Evolutionary conservation across 768 basidiomycete genomes (phyloP), one percentile per base, ranked within the genome.

Genomic region (Auriculariales sp.): DNA sequence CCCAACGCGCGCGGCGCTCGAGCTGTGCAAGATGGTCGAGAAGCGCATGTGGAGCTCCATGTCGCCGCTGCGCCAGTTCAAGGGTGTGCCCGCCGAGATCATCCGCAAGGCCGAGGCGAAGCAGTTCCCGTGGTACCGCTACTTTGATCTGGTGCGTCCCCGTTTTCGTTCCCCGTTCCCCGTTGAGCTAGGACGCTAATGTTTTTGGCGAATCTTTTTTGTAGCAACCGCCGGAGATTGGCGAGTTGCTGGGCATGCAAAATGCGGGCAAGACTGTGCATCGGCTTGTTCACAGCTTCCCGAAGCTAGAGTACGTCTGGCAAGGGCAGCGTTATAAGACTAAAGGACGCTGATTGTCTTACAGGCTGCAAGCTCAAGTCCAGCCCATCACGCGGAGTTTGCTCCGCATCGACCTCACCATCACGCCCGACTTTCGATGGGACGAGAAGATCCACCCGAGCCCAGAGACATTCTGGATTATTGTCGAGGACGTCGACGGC

Each of bases 121-220:
- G 63, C 94, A 98, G 74, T 98, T 98, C 72, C 91, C 92, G 0
- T 95, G 92, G 91, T 87, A 95, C 60, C 83, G 93, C 24, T 98
- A 97, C 68, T 98, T 94, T 55, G 94, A 97, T 61, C 68, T 98
- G 54, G 73, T 75, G 55, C 57, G 67, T 57, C 24, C 33, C 29
- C 36, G 39, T 25, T 10, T 28, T 35, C 28, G 11, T 3, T 25
- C 19, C 28, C 28, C n/a, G n/a, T n/a, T n/a, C n/a, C n/a, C n/a
- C n/a, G n/a, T n/a, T n/a, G n/a, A n/a, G n/a, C n/a, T n/a, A n/a
- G n/a, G n/a, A n/a, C n/a, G n/a, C 28, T 10, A 35, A 6, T 11
- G 3, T 34, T n/a, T 33, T 45, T 48, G 49, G 45, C 50, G 49
- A 50, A 35, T 30, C 4, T 24, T 27, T 27, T 28, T 53, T 48